These are phyloP conservation scores for Schwanniomyces etchellsii DNA, from an alignment of 1,139 yeast genomes.

Conservation along the genomic window DNA sequence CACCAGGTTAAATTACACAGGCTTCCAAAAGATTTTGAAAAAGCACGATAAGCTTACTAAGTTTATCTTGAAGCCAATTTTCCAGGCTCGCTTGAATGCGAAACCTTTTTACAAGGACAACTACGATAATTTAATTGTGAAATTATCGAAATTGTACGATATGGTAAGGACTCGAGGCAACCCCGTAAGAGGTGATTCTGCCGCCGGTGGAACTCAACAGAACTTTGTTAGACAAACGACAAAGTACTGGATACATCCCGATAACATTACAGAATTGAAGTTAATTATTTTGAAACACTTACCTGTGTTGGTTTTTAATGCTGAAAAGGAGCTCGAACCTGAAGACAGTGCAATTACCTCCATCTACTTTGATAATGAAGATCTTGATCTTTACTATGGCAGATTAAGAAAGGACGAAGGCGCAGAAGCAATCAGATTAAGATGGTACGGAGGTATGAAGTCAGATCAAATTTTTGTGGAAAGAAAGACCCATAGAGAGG, in stretches of 20 bases:
- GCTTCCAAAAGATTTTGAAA: slow-evolving; percentile 91
- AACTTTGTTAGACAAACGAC: slow-evolving; percentile 98
- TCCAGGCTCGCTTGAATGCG: slow-evolving; percentile 85
- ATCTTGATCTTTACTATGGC: slow-evolving; percentile 88
- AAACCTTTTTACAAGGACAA: slow-evolving; percentile 95
- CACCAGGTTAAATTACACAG: slow-evolving; percentile 87
- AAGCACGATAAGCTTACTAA: slow-evolving; percentile 91
- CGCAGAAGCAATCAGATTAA: slow-evolving; percentile 94
- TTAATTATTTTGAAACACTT: slow-evolving; percentile 86
- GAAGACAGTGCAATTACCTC: slow-evolving; percentile 97
- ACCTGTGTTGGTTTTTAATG: slow-evolving; percentile 93
- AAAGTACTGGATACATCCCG: slow-evolving; percentile 98
- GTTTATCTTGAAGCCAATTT: slow-evolving; percentile 81
- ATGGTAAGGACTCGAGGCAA: slow-evolving; percentile 92
- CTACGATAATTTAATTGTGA: slow-evolving; percentile 83
- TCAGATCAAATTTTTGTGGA: slow-evolving; percentile 91
- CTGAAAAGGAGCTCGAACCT: slow-evolving; percentile 89
- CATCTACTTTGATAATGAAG: slow-evolving; percentile 85
- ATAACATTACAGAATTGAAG: slow-evolving; percentile 95
- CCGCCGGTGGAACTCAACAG: slow-evolving; percentile 97
- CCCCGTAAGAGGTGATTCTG: slow-evolving; percentile 87
- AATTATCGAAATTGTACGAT: slow-evolving; percentile 83
- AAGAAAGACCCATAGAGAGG: slow-evolving; percentile 96
- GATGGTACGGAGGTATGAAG: slow-evolving; percentile 99
- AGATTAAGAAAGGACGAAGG: slow-evolving; percentile 95